Conservation (phyloP, 2,329 filamentous ascomycete genomes). For the Talaromyces funiculosus region DNA sequence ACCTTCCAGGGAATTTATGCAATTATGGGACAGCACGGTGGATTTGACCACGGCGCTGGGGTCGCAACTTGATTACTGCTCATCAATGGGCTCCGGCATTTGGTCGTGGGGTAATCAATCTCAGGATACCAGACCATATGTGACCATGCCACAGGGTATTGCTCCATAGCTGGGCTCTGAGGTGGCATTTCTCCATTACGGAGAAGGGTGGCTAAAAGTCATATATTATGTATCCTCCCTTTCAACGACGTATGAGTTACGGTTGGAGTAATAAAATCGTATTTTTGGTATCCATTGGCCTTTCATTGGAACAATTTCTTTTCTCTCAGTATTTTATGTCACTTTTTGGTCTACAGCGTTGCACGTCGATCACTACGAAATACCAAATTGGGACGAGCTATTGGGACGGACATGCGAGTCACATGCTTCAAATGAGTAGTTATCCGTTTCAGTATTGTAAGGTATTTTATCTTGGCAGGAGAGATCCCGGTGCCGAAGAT, state of each 20-base stretch:
- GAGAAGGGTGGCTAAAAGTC: background rate
- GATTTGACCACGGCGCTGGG: conserved; percentile 10
- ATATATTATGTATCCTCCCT: background rate
- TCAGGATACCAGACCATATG: conserved; percentile 3
- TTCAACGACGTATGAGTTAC: background rate
- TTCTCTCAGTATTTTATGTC: background rate
- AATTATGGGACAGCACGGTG: conserved; percentile 12
- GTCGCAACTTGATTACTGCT: conserved; percentile 12
- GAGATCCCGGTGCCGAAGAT: background rate
- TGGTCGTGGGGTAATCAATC: conserved; percentile 10
- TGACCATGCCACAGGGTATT: background rate
- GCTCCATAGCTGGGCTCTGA: background rate
- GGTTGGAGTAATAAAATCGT: background rate
- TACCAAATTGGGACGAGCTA: background rate
- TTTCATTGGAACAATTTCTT: background rate
- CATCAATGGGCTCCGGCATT: conserved; percentile 10
- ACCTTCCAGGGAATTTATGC: conserved; percentile 11
- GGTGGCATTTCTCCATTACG: too few relatives aligned
- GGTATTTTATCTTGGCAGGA: background rate
- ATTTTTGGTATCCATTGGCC: background rate
- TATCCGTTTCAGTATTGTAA: background rate
- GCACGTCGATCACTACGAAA: background rate
- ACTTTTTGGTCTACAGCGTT: background rate
- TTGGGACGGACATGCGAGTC: background rate
- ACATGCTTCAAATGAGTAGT: background rate